phyloP scores from a whole-genome alignment of 139 green algal species.

The Nannochloris sp. region DNA sequence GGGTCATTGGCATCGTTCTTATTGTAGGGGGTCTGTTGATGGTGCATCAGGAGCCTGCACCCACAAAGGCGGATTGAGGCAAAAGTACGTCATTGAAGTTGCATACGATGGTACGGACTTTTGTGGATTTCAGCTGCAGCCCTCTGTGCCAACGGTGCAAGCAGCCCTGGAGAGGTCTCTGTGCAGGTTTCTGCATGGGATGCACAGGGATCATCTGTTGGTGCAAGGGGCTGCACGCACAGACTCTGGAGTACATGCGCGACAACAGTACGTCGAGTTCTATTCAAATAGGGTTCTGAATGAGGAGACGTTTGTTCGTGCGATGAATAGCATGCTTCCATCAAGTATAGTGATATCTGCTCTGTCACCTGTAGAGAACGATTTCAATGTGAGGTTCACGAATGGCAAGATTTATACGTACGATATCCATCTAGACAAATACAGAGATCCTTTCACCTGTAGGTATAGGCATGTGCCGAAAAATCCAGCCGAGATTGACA shows the following conservation, averaged over 20 bases:
- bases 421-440: conserved; percentile 6
- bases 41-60: not conserved
- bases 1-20: not conserved
- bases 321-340: conserved; percentile 7
- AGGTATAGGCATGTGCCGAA: conserved; percentile 3
- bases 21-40: not conserved
- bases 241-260: conserved; percentile 12
- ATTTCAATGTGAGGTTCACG: conserved; percentile 9
- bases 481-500: not conserved
- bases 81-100: not conserved
- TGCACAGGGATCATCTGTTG: not conserved
- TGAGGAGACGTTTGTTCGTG: not conserved
- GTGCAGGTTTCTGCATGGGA: not conserved
- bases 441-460: conserved; percentile 1
- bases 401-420: conserved; percentile 6
- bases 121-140: conserved; percentile 5
- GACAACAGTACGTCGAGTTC: conserved; percentile 1
- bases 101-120: conserved; percentile 11
- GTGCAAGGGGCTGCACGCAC: conserved; percentile 5
- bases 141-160: conserved; percentile 5
- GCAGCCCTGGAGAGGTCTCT: conserved; percentile 1
- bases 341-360: not conserved
- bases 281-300: conserved; percentile 2
- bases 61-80: not conserved
- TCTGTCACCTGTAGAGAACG: not conserved